Evolutionary conservation across 108 stramenopile species (phyloP).

Genomic region (Nitzschia sp.): DNA sequence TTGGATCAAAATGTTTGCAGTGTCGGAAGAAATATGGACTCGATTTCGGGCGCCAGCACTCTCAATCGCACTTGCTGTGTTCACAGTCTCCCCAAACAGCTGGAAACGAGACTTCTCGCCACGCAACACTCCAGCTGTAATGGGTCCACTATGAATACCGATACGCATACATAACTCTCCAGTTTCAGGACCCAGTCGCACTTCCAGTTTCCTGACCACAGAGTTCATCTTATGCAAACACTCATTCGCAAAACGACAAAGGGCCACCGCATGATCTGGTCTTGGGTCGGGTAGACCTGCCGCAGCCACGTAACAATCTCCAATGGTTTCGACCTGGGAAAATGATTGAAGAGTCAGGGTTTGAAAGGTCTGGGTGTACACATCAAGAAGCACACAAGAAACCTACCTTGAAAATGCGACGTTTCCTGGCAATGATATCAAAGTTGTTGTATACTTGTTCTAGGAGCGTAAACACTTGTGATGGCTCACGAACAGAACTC

Average conservation of each 20-base stretch:
- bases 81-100: slow-evolving; percentile 18
- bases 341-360: too few relatives aligned
- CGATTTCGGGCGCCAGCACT: slow-evolving; percentile 37
- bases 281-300: slow-evolving; percentile 4
- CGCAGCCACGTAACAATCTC: too few relatives aligned
- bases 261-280: slow-evolving; percentile 16
- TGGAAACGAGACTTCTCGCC: slow-evolving; percentile 12
- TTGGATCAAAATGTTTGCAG: slow-evolving; percentile 38
- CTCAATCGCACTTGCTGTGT: slow-evolving; percentile 61
- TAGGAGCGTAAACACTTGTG: slow-evolving; percentile 31
- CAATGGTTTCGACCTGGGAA: too few relatives aligned
- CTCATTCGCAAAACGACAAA: slow-evolving; percentile 22
- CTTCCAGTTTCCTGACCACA: slow-evolving; percentile 5
- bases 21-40: slow-evolving; percentile 58
- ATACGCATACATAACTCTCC: slow-evolving; percentile 11
- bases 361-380: too few relatives aligned
- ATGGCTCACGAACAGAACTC: slow-evolving; percentile 32
- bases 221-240: slow-evolving; percentile 14
- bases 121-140: slow-evolving; percentile 14
- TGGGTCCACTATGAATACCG: slow-evolving; percentile 7
- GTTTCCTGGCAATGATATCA: slow-evolving; percentile 16
- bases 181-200: slow-evolving; percentile 6
- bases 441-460: slow-evolving; percentile 33
- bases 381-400: too few relatives aligned
- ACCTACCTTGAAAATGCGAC: slow-evolving; percentile 4